phyloP scores from a whole-genome alignment of 202 grass and related monocot genomes.

The Schoenoplectus tabernaemontani region DNA sequence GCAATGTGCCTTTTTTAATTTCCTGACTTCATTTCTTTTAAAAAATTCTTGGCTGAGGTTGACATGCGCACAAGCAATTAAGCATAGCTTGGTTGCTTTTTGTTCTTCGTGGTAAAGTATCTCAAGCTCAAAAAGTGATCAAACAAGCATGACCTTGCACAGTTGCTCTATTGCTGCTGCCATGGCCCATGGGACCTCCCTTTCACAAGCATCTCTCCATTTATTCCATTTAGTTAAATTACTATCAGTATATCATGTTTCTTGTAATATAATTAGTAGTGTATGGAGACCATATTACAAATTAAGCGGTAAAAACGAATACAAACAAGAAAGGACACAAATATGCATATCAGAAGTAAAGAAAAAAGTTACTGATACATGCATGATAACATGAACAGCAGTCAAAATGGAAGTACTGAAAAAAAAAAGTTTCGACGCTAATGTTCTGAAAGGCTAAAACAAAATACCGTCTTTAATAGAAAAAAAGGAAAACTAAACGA shows the following conservation, averaged over 20 bases:
- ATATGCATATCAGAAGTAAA: background rate
- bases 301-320: background rate
- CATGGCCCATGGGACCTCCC: background rate
- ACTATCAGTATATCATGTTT: background rate
- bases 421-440: background rate
- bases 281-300: background rate
- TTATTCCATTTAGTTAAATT: background rate
- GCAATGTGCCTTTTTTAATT: conserved; percentile 4
- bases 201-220: background rate
- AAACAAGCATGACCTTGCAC: conserved; percentile 17
- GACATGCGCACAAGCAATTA: conserved; percentile 9
- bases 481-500: background rate
- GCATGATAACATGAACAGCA: background rate
- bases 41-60: conserved; percentile 17
- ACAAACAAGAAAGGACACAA: background rate
- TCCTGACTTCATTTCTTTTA: background rate
- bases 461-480: background rate
- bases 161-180: conserved; percentile 1
- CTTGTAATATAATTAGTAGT: background rate
- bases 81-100: conserved; percentile 9
- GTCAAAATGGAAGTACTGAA: background rate
- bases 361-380: background rate
- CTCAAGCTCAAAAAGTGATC: conserved; percentile 14
- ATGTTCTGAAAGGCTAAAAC: background rate
- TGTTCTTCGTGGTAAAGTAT: conserved; percentile 19